Evolutionary conservation across 169 alveolate genomes (phyloP).

Genomic region (Plasmodium knowlesi): DNA sequence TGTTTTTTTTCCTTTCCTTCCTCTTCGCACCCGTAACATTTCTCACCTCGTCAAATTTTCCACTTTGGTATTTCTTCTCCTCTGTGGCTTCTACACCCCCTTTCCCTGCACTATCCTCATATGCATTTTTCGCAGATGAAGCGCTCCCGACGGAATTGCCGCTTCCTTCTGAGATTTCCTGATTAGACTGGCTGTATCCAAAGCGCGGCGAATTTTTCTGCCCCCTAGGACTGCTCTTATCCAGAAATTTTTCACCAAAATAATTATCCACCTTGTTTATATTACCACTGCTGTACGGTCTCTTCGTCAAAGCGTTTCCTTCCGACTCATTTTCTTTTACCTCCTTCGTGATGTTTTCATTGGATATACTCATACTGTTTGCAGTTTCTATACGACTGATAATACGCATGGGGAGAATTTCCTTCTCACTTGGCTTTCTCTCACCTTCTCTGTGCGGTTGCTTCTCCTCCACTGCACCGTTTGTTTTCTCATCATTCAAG

Average conservation of each 20-base stretch:
- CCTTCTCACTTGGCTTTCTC: neutral
- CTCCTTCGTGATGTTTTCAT: neutral
- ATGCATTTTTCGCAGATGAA: neutral
- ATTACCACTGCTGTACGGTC: neutral
- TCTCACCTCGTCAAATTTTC: neutral
- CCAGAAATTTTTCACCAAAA: neutral
- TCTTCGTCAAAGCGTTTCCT: neutral
- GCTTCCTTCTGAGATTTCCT: neutral
- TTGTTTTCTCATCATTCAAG: neutral
- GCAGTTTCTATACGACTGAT: conserved; percentile 1
- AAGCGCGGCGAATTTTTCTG: conserved; percentile 42
- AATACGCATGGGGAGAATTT: neutral
- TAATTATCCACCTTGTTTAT: neutral
- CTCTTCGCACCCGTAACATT: neutral
- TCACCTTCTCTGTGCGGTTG: neutral
- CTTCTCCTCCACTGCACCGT: neutral
- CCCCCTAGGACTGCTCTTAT: neutral
- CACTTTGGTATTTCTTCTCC: neutral
- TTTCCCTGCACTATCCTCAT: neutral
- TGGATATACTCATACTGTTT: neutral
- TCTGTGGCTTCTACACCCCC: neutral
- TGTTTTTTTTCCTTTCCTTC: conserved; percentile 17
- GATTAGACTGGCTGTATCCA: conserved; percentile 43
- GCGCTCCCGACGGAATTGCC: neutral
- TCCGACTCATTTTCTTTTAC: neutral